These are phyloP conservation scores for Tuber calosporum DNA, from an alignment of 495 filamentous ascomycete genomes.

Conservation along the genomic window DNA sequence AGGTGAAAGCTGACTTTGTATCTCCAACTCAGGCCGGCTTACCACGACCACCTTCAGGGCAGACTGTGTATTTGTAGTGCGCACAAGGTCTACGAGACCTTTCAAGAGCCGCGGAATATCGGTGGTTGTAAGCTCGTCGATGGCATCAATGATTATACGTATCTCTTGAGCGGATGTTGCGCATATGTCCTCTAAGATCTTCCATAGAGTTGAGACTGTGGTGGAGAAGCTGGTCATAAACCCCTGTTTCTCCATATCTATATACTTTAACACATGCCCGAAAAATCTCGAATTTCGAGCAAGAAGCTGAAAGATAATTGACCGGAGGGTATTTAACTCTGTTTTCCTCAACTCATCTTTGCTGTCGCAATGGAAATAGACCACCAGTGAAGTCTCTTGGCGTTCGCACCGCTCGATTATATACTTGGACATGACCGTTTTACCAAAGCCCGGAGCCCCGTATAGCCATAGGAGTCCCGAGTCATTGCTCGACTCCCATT, in stretches of 20 bases:
- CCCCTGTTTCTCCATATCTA: background rate
- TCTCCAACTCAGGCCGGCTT: background rate
- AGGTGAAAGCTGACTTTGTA: background rate
- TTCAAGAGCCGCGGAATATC: background rate
- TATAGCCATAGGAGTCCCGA: conserved; percentile 10
- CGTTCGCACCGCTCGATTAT: conserved; percentile 1
- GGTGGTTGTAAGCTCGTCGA: background rate
- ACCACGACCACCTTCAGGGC: background rate
- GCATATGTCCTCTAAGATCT: background rate
- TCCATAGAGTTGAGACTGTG: background rate
- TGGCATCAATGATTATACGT: background rate
- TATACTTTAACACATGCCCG: background rate
- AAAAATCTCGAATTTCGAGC: background rate
- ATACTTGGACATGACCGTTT: conserved; percentile 13
- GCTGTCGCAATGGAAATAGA: background rate
- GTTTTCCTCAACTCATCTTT: conserved; percentile 1
- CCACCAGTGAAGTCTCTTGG: background rate
- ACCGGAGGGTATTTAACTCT: conserved; percentile 3
- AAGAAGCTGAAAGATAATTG: background rate
- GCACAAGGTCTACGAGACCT: background rate
- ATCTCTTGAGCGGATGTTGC: background rate
- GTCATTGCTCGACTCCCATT: background rate
- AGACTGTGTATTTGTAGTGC: background rate
- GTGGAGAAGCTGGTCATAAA: background rate
- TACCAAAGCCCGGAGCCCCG: conserved; percentile 13